Evolutionary conservation across 2,329 filamentous ascomycete species (phyloP), one percentile per base, ranked within the genome.

Genomic region (Lachnellula suecica): DNA sequence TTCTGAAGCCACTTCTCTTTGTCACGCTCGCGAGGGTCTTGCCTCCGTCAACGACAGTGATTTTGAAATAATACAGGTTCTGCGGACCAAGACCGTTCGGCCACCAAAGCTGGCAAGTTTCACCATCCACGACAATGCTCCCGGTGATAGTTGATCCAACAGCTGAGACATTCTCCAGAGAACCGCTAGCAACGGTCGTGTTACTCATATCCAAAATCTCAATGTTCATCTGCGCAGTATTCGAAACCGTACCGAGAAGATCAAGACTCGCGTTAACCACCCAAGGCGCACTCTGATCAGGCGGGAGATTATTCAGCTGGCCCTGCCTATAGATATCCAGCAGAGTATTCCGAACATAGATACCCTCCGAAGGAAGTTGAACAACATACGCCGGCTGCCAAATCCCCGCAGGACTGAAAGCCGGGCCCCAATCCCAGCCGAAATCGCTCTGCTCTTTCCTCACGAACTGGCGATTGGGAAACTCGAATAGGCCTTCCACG

Each of bases 371-470:
- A 1, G 68, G 53, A 7, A 83, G 69, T 56, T 84, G 79, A 11
- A 84, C 71, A 1, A 83, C 66, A 63, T 76, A 82, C 1, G 79
- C 81, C 38, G 81, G 77, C 56, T 79, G 74, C 83, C 82, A 87
- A 6, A 82, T 78, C 2, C 83, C 83, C n/a, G 79, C 78, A 0
- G 83, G 81, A n/a, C 76, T 73, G 62, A 85, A 83, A 0, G 78
- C 79, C 9, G 79, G 80, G 9, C 79, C 79, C 81, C 81, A 83
- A 54, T 84, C 82, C 83, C 82, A 86, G 2, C 83, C 83, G 63
- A 85, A 85, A 63, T 85, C 81, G 7, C 73, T 79, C 63, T 85
- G 79, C 61, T 84, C 77, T 61, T 85, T 84, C 25, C 82, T 74
- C 31, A 84, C 77, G 55, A 79, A 83, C 63, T 77, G 74, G 6